These are phyloP conservation scores for Xylaria cubensis DNA, from an alignment of 495 filamentous ascomycete species.

Conservation along the genomic window DNA sequence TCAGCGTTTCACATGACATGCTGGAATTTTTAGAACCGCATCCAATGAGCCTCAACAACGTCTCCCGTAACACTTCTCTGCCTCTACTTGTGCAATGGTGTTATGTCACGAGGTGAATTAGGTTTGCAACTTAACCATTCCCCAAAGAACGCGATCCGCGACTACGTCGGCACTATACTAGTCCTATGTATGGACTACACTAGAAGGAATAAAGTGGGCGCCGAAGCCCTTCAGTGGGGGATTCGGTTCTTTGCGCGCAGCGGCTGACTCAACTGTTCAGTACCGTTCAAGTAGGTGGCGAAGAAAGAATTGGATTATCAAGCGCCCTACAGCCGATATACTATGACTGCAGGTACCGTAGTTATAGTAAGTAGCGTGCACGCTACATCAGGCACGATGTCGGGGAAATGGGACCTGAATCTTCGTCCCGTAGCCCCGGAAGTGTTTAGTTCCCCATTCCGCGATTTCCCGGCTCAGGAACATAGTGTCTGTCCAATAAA, in stretches of 20 bases:
- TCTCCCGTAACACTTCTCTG: not conserved
- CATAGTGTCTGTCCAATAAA: slow-evolving; percentile 11
- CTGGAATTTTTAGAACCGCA: slow-evolving; percentile 7
- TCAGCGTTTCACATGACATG: slow-evolving; percentile 15
- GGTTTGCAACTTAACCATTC: not conserved
- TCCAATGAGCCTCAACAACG: slow-evolving; percentile 19
- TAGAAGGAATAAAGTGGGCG: slow-evolving; percentile 17
- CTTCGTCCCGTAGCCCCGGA: slow-evolving; percentile 7
- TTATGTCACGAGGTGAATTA: slow-evolving; percentile 2
- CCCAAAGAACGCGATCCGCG: not conserved
- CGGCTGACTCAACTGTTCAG: slow-evolving; percentile 5
- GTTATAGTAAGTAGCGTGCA: not conserved
- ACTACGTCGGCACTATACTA: not conserved
- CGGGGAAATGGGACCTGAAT: not conserved
- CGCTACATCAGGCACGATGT: not conserved
- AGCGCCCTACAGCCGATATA: not conserved
- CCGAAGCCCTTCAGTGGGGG: slow-evolving; percentile 13
- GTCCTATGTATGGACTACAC: slow-evolving; percentile 2
- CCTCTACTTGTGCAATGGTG: not conserved
- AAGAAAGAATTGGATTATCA: not conserved
- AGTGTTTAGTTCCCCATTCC: slow-evolving; percentile 3
- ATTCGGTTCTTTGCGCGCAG: not conserved
- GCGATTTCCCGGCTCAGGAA: slow-evolving; percentile 17
- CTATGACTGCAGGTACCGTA: not conserved
- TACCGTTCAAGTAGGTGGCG: slow-evolving; percentile 8